Evolutionary conservation across 2,329 filamentous ascomycete genomes (phyloP).

Genomic region (Aspergillus unguis): DNA sequence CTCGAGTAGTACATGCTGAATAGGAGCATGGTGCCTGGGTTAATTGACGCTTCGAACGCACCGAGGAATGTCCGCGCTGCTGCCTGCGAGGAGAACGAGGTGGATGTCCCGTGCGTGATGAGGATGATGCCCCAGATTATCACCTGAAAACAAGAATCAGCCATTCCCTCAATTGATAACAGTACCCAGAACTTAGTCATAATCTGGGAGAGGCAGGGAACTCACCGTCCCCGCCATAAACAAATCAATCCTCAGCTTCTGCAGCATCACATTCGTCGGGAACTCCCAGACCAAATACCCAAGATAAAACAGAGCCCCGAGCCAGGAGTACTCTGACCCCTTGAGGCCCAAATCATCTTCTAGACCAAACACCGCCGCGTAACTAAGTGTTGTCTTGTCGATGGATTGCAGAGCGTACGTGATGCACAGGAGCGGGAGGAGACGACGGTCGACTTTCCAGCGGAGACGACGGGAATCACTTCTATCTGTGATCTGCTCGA

Average conservation of each 20-base stretch:
- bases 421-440: not conserved
- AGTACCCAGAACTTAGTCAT: not conserved
- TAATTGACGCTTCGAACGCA: conserved; percentile 1
- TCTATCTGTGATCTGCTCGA: not conserved
- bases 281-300: conserved; percentile 39
- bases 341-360: conserved; percentile 45
- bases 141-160: conserved; percentile 7
- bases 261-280: conserved; percentile 26
- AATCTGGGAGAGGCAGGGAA: not conserved
- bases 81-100: conserved; percentile 6
- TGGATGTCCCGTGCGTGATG: conserved; percentile 1
- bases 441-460: not conserved
- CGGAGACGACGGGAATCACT: not conserved
- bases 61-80: not conserved
- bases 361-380: conserved; percentile 51
- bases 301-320: conserved; percentile 44
- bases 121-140: conserved; percentile 14
- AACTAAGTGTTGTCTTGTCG: conserved; percentile 34
- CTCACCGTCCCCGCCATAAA: conserved; percentile 1
- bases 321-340: conserved; percentile 40
- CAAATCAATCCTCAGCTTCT: conserved; percentile 17
- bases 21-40: conserved; percentile 56
- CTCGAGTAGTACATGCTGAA: conserved; percentile 52
- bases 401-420: conserved; percentile 1
- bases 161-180: not conserved